Conservation (phyloP, 345 rosid genomes). For the Lepidium africanum region DNA sequence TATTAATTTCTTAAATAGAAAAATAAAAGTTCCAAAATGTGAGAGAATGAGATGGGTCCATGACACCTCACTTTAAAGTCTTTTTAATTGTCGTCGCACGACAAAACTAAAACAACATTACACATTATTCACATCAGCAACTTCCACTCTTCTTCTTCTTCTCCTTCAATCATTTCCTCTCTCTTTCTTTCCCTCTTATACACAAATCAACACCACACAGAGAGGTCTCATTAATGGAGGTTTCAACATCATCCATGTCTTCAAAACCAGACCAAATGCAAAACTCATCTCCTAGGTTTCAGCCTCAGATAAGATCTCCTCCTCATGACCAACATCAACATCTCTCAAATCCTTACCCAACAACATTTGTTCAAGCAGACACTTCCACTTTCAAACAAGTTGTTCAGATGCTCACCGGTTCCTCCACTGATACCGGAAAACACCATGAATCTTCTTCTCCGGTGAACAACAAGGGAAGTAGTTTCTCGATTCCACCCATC, state of each 20-base stretch:
- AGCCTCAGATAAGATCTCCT: constrained; percentile 26
- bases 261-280: constrained; percentile 37
- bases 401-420: constrained; percentile 89
- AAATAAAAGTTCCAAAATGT: background rate
- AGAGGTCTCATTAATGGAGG: constrained; percentile 42
- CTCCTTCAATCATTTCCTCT: constrained; percentile 16
- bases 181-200: constrained; percentile 6
- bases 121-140: constrained; percentile 30
- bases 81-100: constrained; percentile 28
- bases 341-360: constrained; percentile 78
- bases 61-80: constrained; percentile 33
- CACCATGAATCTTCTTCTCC: constrained; percentile 43
- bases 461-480: constrained; percentile 11
- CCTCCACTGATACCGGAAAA: constrained; percentile 46
- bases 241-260: constrained; percentile 31
- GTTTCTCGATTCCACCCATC: constrained; percentile 61
- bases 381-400: constrained; percentile 81
- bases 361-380: constrained; percentile 89
- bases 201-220: background rate
- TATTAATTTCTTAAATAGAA: background rate
- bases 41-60: constrained; percentile 26
- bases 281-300: constrained; percentile 39
- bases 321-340: constrained; percentile 36
- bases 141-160: constrained; percentile 20
- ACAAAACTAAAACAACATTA: constrained; percentile 26